These are phyloP conservation scores for Meira nashicola DNA, from an alignment of 1,284 basidiomycete genomes.

Conservation along the genomic window DNA sequence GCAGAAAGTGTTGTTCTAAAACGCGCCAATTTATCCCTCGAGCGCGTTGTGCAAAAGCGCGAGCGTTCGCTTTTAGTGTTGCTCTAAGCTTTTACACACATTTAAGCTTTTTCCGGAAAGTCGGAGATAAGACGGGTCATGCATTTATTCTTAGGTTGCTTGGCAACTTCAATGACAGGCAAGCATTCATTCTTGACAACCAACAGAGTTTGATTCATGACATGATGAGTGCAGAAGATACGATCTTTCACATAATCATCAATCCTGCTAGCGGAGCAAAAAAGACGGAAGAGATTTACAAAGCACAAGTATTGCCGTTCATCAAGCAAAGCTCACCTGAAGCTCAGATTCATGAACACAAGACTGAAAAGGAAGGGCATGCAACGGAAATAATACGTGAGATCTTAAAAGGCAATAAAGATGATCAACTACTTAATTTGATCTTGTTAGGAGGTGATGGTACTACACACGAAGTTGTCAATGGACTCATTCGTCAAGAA, in stretches of 20 bases:
- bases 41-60: no score
- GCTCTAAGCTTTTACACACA: no score
- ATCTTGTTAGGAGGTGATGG: conserved; percentile 52
- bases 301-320: conserved; percentile 16
- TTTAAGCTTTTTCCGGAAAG: no score
- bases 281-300: not conserved
- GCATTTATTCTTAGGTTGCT: no score
- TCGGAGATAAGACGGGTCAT: no score
- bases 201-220: no score
- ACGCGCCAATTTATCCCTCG: no score
- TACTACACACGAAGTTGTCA: conserved; percentile 50
- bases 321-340: not conserved
- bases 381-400: conserved; percentile 19
- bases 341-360: not conserved
- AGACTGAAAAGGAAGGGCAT: conserved; percentile 18
- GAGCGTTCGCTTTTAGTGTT: no score
- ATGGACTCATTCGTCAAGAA: conserved; percentile 25
- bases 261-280: conserved; percentile 10
- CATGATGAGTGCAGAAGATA: not conserved
- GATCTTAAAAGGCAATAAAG: conserved; percentile 3
- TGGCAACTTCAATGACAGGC: no score
- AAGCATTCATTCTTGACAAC: no score
- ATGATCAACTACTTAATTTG: conserved; percentile 50
- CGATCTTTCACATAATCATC: conserved; percentile 6
- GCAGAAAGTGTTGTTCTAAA: no score